Evolutionary conservation across 2,329 filamentous ascomycete genomes (phyloP), one percentile per base, ranked within the genome.

Genomic region (Kalmusia sp.): DNA sequence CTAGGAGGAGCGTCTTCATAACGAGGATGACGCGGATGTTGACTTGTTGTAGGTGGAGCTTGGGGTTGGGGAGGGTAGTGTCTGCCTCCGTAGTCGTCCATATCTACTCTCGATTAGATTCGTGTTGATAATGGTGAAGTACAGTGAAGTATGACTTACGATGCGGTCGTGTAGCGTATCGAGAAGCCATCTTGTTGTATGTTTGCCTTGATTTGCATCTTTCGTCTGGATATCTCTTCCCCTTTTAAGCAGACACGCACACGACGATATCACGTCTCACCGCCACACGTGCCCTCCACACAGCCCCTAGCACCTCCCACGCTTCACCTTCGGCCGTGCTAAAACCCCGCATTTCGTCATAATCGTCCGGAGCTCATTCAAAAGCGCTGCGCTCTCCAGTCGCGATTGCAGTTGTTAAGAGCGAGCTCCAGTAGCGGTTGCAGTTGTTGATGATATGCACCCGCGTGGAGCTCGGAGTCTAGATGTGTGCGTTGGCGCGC

Each of bases 31-130:
- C 19, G 47, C 15, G 35, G n/a, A 6, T 38, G 51, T 19, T 37
- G 15, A 17, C 21, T 31, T 17, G 28, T 33, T 19, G 48, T 54
- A 28, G 38, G 51, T 3, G 56, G 56, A 11, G 35, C 34, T 22
- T 54, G 31, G 35, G 38, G 24, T 40, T 49, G 46, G 17, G 40
- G 43, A 24, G 50, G 38, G 11, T 57, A 41, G 22, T 54, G 51
- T 41, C 45, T 25, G 19, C 45, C 51, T 28, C 51, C 53, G 28
- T 46, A 51, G 35, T 56, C 55, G 34, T 61, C 55, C 34, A 50
- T 33, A 38, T 59, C 58, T 30, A 28, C 21, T 12, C 6, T 12
- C 15, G n/a, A 17, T 52, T n/a, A 51, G 40, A 14, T 24, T 39
- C n/a, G 5, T 11, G 27, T 33, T 12, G 12, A 22, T 15, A 24